These are phyloP conservation scores for Pleurozium schreberi DNA, from an alignment of 225 moss, liverwort and hornwort genomes.

Conservation along the genomic window DNA sequence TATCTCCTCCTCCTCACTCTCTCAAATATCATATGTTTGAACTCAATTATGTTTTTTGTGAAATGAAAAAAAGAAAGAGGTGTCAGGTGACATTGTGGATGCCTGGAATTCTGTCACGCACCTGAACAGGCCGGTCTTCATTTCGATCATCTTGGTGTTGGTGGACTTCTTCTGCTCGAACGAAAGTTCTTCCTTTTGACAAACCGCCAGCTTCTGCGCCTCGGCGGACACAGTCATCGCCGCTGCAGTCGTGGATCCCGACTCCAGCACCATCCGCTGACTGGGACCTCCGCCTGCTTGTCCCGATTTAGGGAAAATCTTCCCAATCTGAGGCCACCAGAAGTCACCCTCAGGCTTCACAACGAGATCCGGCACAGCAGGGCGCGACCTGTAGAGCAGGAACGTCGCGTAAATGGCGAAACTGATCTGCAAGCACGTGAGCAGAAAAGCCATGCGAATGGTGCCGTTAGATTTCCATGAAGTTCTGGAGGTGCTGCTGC, in stretches of 20 bases:
- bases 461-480: background rate
- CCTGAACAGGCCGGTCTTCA: slow-evolving; percentile 51
- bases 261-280: background rate
- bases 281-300: background rate
- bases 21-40: background rate
- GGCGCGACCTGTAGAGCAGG: slow-evolving; percentile 67
- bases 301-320: background rate
- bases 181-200: slow-evolving; percentile 40
- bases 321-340: slow-evolving; percentile 11
- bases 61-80: background rate
- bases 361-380: slow-evolving; percentile 45
- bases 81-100: background rate
- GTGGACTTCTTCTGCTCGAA: slow-evolving; percentile 70
- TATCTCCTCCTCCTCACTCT: background rate
- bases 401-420: slow-evolving; percentile 77
- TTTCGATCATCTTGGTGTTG: slow-evolving; percentile 41
- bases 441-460: slow-evolving; percentile 43
- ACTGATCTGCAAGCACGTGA: slow-evolving; percentile 58
- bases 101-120: background rate
- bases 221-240: background rate
- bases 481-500: background rate
- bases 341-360: slow-evolving; percentile 6
- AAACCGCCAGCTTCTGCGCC: slow-evolving; percentile 1
- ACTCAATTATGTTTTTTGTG: too few relatives aligned
- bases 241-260: background rate